These are phyloP conservation scores for Neofusicoccum umdonicola DNA, from an alignment of 2,329 filamentous ascomycete genomes.

Conservation along the genomic window DNA sequence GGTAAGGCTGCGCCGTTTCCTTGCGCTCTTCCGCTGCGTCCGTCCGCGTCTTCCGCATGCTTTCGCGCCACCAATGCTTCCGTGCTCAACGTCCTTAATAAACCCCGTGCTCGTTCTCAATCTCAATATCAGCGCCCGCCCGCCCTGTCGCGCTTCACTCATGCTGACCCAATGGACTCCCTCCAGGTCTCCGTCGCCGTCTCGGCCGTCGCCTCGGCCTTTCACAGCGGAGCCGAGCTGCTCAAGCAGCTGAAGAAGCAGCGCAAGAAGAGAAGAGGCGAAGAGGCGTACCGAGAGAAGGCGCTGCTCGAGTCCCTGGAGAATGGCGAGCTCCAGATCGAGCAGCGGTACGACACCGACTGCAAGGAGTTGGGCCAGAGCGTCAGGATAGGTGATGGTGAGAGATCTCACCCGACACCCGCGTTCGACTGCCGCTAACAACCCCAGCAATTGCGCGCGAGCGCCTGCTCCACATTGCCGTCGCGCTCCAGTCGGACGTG, in stretches of 20 bases:
- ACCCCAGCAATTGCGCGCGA: constrained; percentile 35
- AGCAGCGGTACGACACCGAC: constrained; percentile 32
- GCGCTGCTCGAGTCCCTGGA: constrained; percentile 39
- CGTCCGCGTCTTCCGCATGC: constrained; percentile 5
- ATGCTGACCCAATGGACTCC: constrained; percentile 18
- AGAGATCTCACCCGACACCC: constrained; percentile 19
- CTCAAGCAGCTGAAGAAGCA: constrained; percentile 36
- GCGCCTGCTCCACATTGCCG: constrained; percentile 36
- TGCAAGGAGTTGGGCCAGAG: constrained; percentile 35
- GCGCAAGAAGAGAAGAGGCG: constrained; percentile 27
- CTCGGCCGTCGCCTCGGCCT: constrained; percentile 43
- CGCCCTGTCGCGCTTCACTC: background rate
- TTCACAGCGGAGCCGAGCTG: constrained; percentile 42
- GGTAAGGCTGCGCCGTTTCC: constrained; percentile 1
- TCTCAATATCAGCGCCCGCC: background rate
- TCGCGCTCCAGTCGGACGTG: constrained; percentile 41
- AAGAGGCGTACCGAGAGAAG: constrained; percentile 35
- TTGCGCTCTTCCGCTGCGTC: background rate
- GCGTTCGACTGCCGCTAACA: constrained; percentile 16
- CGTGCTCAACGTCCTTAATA: constrained; percentile 1
- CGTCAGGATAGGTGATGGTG: constrained; percentile 40
- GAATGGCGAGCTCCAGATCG: constrained; percentile 36
- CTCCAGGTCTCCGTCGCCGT: constrained; percentile 40
- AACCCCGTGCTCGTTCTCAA: background rate
- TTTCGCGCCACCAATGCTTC: background rate